Evolutionary conservation across 1,284 basidiomycete species (phyloP), one percentile per base, ranked within the genome.

Genomic region (Sporisorium scitamineum): DNA sequence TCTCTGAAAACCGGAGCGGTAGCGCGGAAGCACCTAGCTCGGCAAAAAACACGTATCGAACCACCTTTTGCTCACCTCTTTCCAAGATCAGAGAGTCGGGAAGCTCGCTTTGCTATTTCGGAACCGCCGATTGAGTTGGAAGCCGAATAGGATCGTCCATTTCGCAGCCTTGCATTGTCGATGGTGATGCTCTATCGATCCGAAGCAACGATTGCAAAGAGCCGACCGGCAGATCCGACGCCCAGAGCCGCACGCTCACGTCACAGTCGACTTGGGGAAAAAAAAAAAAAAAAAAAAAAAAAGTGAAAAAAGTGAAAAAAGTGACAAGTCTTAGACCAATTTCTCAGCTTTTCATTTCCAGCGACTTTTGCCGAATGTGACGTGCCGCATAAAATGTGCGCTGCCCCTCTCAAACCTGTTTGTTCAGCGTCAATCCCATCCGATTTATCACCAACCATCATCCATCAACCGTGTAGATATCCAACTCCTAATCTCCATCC

Each of bases 191-290:
- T n/a, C n/a, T n/a, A n/a, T n/a, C n/a, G n/a, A n/a, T n/a, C n/a
- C n/a, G n/a, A n/a, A n/a, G n/a, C n/a, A n/a, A n/a, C n/a, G n/a
- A n/a, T n/a, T n/a, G n/a, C n/a, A n/a, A n/a, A n/a, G n/a, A n/a
- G n/a, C n/a, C n/a, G n/a, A n/a, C n/a, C n/a, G n/a, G n/a, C n/a
- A n/a, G n/a, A n/a, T n/a, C n/a, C n/a, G n/a, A n/a, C n/a, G n/a
- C n/a, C n/a, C n/a, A 16, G 44, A 16, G 24, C 50, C 18, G 50
- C 50, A 60, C 27, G 41, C 58, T 45, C 37, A 60, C 58, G 58
- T 60, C 58, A 60, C 58, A n/a, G 8, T 34, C 34, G 34, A 34
- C 34, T 26, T 29, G 1, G 10, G 16, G 11, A 24, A n/a, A n/a
- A 14, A 52, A 14, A 24, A 54, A 48, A 47, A 42, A 37, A 45